Evolutionary conservation across 352 stramenopile genomes (phyloP).

Genomic region (Phytopythium montanum): DNA sequence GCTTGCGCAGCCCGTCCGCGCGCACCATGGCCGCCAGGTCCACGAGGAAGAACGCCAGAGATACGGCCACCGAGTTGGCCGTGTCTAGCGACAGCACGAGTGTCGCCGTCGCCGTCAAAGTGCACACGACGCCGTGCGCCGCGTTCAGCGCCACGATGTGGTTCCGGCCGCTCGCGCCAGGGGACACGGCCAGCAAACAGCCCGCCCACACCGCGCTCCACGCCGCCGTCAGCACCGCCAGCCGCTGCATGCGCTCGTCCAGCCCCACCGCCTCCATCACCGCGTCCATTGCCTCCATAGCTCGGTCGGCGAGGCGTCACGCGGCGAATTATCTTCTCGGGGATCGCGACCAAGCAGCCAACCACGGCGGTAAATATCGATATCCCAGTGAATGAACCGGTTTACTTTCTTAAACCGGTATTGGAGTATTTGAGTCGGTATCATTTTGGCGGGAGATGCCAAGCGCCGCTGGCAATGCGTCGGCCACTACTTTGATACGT

Average conservation of each 20-base stretch:
- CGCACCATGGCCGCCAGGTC: slow-evolving; percentile 62
- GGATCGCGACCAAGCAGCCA: too few species aligned
- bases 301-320: background rate
- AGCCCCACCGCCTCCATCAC: slow-evolving; percentile 4
- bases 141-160: slow-evolving; percentile 74
- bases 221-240: slow-evolving; percentile 26
- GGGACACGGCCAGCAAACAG: slow-evolving; percentile 37
- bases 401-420: too few species aligned
- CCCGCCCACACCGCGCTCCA: slow-evolving; percentile 55
- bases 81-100: slow-evolving; percentile 41
- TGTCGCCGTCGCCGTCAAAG: slow-evolving; percentile 35
- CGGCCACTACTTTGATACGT: background rate
- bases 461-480: background rate
- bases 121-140: slow-evolving; percentile 62
- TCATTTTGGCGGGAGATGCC: background rate
- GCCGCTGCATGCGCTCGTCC: slow-evolving; percentile 28
- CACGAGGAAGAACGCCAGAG: slow-evolving; percentile 68
- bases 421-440: too few species aligned
- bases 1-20: slow-evolving; percentile 36
- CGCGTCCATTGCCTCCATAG: slow-evolving; percentile 1
- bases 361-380: too few species aligned
- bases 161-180: slow-evolving; percentile 38
- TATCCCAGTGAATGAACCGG: too few species aligned
- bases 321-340: too few species aligned
- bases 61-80: slow-evolving; percentile 54